Base-by-base conservation (phyloP, 768 basidiomycete genomes). In the Termitomyces sp. region DNA sequence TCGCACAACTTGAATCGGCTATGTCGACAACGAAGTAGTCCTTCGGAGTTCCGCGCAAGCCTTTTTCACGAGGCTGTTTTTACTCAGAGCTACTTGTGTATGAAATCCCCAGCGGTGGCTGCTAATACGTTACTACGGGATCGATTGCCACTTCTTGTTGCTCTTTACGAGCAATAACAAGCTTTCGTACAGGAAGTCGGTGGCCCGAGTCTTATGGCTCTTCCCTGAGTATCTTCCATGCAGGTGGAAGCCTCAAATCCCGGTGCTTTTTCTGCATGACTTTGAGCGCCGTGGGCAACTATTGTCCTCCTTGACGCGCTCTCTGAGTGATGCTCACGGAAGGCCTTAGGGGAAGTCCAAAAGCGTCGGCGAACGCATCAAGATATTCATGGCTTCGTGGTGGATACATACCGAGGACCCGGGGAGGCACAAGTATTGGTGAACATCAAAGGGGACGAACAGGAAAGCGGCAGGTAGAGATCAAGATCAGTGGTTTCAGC, bases 381-480 rank as follows among this genome's bases (percentile, higher is more conserved):
- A 80, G 79, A 79, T 65, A 66, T 67, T 64, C 78, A 76, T 83
- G 82, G 82, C 80, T 72, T 66, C 72, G 77, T 73, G 73, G 70
- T 56, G 51, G 58, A 62, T 47, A 44, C 28, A 50, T 55, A 41
- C 58, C 49, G 44, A 60, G 58, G 61, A 48, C 43, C 41, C 28
- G 39, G 54, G 60, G 28, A 28, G 47, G 47, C 28, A 42, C 7
- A 19, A 41, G 55, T 45, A 46, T 40, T 48, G 50, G 42, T 54
- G 51, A 58, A 61, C 57, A 58, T 60, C 46, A 52, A 61, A 64
- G 61, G 68, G 66, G 56, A 61, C 59, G 60, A 40, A 74, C 71
- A 69, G 63, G 66, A 71, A 68, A 72, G 67, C 63, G 43, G 54
- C 49, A 28, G 51, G 40, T 56, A 34, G 23, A 41, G 42, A 12